These are phyloP conservation scores for Torulaspora indica DNA, from an alignment of 805 yeast genomes.

Conservation along the genomic window DNA sequence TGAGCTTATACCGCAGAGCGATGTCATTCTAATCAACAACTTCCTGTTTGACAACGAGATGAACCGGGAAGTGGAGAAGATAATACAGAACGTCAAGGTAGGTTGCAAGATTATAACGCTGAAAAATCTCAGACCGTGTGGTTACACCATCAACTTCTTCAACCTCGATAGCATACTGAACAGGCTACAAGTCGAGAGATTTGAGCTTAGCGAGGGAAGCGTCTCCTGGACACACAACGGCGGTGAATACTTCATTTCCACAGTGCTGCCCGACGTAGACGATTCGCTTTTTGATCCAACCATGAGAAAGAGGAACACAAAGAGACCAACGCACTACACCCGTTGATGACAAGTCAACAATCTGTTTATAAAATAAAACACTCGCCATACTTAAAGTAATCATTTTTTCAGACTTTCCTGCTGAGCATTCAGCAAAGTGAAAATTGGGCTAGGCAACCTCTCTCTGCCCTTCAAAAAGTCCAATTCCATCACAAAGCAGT, in stretches of 20 bases:
- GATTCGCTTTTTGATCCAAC: slow-evolving; percentile 28
- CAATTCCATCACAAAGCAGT: slow-evolving; percentile 86
- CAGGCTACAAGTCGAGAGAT: slow-evolving; percentile 57
- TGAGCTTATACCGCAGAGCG: slow-evolving; percentile 52
- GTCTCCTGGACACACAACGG: slow-evolving; percentile 87
- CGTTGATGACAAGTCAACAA: slow-evolving; percentile 14
- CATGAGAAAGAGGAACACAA: slow-evolving; percentile 26
- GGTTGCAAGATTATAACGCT: slow-evolving; percentile 79
- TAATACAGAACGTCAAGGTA: slow-evolving; percentile 58
- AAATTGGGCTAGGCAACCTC: slow-evolving; percentile 78
- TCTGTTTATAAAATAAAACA: background rate
- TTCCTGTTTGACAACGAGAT: slow-evolving; percentile 75
- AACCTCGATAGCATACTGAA: slow-evolving; percentile 56
- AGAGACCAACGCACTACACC: slow-evolving; percentile 24
- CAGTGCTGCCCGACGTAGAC: slow-evolving; percentile 47
- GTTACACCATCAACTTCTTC: slow-evolving; percentile 55
- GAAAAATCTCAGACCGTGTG: slow-evolving; percentile 72
- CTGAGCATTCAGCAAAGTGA: slow-evolving; percentile 83
- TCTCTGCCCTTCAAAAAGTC: slow-evolving; percentile 93
- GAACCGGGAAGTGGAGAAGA: slow-evolving; percentile 59
- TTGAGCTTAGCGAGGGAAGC: slow-evolving; percentile 59
- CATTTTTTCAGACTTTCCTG: slow-evolving; percentile 43
- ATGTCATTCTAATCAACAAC: slow-evolving; percentile 75
- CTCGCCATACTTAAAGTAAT: background rate
- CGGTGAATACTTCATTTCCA: slow-evolving; percentile 71